Conservation (phyloP, 2,329 filamentous ascomycete genomes). For the Tolypocladium tropicale region DNA sequence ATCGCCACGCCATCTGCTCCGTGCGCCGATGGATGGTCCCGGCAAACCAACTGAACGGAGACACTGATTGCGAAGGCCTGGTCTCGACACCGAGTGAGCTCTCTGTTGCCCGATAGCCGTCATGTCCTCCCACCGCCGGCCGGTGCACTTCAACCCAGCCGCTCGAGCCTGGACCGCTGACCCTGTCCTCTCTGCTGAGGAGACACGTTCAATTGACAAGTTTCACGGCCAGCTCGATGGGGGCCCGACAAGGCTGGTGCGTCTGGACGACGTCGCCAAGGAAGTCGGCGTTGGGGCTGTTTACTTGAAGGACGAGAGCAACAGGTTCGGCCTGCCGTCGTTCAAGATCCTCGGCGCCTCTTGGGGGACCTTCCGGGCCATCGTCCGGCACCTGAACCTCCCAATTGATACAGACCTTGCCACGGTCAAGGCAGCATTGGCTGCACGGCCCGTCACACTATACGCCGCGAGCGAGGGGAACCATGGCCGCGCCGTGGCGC, state of each 20-base stretch:
- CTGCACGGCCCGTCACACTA: conserved; percentile 26
- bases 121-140: conserved; percentile 4
- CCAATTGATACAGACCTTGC: conserved; percentile 30
- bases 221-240: conserved; percentile 24
- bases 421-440: conserved; percentile 25
- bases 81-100: not conserved
- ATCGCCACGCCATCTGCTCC: not conserved
- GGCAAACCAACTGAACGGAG: not conserved
- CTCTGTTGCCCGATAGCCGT: not conserved
- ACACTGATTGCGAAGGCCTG: not conserved
- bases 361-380: conserved; percentile 56
- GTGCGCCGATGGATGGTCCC: too few relatives aligned
- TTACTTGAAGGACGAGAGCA: conserved; percentile 61
- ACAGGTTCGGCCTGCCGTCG: conserved; percentile 56
- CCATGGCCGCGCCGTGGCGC: conserved; percentile 62
- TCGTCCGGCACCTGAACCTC: conserved; percentile 34
- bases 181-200: not conserved
- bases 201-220: not conserved
- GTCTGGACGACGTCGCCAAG: conserved; percentile 41
- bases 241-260: conserved; percentile 37
- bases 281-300: conserved; percentile 48
- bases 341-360: conserved; percentile 77
- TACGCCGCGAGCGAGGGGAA: conserved; percentile 67
- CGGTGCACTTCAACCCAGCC: conserved; percentile 6
- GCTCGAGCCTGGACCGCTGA: conserved; percentile 6